Evolutionary conservation across 2,329 filamentous ascomycete genomes (phyloP).

Genomic region (Beauveria scarabaeidicola): DNA sequence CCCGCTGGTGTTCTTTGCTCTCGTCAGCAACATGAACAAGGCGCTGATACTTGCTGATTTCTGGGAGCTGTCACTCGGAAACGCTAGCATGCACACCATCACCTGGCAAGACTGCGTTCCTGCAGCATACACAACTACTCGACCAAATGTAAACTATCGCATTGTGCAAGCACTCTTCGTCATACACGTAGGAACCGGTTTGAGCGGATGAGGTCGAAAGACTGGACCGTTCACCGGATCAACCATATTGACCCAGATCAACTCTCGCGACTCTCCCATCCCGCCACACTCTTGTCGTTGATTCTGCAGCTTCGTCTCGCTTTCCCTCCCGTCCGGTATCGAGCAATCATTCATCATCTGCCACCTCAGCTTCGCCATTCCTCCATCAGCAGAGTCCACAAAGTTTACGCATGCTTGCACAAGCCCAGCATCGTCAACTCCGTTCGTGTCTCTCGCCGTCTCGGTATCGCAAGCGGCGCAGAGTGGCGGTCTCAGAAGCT

Average conservation of each 20-base stretch:
- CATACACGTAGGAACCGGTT: conserved; percentile 41
- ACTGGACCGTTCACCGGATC: conserved; percentile 39
- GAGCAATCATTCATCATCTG: conserved; percentile 16
- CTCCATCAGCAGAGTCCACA: conserved; percentile 36
- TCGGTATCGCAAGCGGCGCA: conserved; percentile 39
- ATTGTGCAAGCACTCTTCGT: background rate
- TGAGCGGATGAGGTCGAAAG: conserved; percentile 40
- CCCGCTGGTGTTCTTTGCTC: background rate
- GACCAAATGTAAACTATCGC: background rate
- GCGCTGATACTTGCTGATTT: background rate
- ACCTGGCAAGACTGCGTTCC: background rate
- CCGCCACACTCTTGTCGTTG: conserved; percentile 16
- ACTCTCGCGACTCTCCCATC: conserved; percentile 8
- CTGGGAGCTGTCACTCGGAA: background rate
- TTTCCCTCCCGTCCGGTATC: background rate
- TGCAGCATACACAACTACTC: background rate
- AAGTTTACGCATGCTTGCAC: conserved; percentile 35
- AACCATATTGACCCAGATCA: conserved; percentile 41
- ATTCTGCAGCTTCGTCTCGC: background rate
- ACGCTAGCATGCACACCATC: too few relatives aligned
- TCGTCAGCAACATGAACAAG: background rate
- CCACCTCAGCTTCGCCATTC: conserved; percentile 37
- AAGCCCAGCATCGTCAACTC: conserved; percentile 17
- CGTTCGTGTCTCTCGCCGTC: conserved; percentile 28
- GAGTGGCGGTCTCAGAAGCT: conserved; percentile 39